These are phyloP conservation scores for Penicillium sp. DNA, from an alignment of 2,329 filamentous ascomycete species.

Conservation along the genomic window DNA sequence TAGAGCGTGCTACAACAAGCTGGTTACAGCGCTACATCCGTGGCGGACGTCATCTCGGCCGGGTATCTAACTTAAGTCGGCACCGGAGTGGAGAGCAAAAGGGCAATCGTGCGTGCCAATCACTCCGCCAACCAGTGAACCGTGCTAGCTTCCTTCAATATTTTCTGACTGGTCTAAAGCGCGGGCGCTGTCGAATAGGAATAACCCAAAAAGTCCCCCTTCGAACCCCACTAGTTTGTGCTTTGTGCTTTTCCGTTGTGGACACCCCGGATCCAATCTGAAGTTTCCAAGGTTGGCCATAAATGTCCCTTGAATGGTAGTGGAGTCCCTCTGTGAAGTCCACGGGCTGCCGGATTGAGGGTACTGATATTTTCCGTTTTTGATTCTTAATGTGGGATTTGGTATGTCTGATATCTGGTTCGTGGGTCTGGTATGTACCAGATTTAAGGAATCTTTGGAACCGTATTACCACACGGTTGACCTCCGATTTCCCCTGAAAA, in stretches of 20 bases:
- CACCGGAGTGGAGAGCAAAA: constrained; percentile 3
- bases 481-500: neutral
- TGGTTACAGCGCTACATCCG: neutral
- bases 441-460: neutral
- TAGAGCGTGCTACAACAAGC: neutral
- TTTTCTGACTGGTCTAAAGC: neutral
- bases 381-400: neutral
- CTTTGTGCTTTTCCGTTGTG: constrained; percentile 16
- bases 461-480: neutral
- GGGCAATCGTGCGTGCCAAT: constrained; percentile 5
- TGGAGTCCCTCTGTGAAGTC: neutral
- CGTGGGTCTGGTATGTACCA: neutral
- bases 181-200: neutral
- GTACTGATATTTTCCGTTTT: neutral
- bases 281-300: constrained; percentile 1
- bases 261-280: constrained; percentile 20
- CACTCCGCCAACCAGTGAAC: constrained; percentile 12
- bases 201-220: neutral
- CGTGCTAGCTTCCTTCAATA: neutral
- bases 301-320: constrained; percentile 9
- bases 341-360: neutral
- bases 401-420: neutral
- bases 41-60: constrained; percentile 12
- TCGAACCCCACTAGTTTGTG: constrained; percentile 23
- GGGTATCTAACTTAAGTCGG: constrained; percentile 2